Percentiles rank a stretch among this genome's conserved stretches.
Conservation (phyloP, 306 rosid genomes). For the Fagus sylvatica region DNA sequence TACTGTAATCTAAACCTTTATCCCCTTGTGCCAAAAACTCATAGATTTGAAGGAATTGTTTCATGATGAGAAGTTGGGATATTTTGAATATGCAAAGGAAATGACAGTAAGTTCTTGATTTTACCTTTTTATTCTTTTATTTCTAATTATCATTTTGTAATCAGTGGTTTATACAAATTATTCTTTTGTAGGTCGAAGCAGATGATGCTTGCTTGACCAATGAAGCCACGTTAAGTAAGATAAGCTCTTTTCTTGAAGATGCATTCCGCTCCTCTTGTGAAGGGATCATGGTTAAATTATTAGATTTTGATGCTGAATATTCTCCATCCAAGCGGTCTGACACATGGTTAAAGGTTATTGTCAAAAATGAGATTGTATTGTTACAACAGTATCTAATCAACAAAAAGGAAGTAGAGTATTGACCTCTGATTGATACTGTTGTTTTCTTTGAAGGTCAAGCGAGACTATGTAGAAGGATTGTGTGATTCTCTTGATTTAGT, state of each 20-base stretch:
- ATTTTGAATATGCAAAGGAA: slow-evolving; percentile 83
- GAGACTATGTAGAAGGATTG: slow-evolving; percentile 84
- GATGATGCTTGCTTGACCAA: slow-evolving; percentile 63
- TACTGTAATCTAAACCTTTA: slow-evolving; percentile 13
- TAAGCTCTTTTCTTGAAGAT: slow-evolving; percentile 64
- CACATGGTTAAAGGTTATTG: slow-evolving; percentile 80
- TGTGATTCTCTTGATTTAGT: slow-evolving; percentile 88
- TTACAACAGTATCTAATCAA: background rate
- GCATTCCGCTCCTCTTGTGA: slow-evolving; percentile 78
- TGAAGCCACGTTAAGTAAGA: slow-evolving; percentile 56
- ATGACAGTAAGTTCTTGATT: slow-evolving; percentile 57
- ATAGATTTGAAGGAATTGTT: slow-evolving; percentile 77
- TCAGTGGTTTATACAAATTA: slow-evolving; percentile 6
- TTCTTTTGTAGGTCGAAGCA: slow-evolving; percentile 66
- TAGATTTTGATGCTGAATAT: slow-evolving; percentile 88
- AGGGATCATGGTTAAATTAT: slow-evolving; percentile 87
- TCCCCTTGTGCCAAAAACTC: slow-evolving; percentile 17
- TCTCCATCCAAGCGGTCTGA: slow-evolving; percentile 87
- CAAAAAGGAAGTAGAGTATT: background rate
- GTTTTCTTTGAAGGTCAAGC: slow-evolving; percentile 68
- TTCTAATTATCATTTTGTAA: slow-evolving; percentile 1
- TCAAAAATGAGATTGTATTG: slow-evolving; percentile 9
- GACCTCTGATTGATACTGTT: background rate
- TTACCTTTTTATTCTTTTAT: slow-evolving; percentile 6
- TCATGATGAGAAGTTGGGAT: slow-evolving; percentile 61